Conservation (phyloP, 192 early-diverging fungal genomes). For the Chytriomyces confervae region DNA sequence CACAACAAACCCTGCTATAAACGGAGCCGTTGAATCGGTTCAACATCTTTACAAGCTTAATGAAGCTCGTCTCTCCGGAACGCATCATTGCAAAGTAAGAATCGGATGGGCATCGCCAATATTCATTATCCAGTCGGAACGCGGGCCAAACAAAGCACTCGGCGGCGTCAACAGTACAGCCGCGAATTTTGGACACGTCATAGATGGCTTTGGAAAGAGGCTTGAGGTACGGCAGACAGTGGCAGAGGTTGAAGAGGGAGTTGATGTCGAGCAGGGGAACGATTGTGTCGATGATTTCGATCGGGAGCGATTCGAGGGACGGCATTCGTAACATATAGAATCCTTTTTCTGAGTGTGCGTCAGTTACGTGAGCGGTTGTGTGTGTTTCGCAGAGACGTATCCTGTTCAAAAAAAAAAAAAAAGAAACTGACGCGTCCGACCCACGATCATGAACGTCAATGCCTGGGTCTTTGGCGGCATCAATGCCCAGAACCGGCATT, state of each 20-base stretch:
- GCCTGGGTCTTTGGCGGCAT: no score
- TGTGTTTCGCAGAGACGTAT: no score
- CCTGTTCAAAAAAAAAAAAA: no score
- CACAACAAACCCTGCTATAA: no score
- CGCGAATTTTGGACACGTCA: not conserved
- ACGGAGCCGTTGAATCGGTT: slow-evolving; percentile 6
- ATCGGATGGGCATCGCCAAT: not conserved
- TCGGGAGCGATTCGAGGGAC: not conserved
- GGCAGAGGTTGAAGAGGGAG: slow-evolving; percentile 5
- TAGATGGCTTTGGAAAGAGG: not conserved
- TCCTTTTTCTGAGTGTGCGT: no score
- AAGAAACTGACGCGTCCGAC: no score
- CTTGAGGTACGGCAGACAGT: not conserved
- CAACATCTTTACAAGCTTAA: not conserved
- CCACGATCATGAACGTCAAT: no score
- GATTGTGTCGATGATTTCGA: not conserved
- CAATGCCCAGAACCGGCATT: no score
- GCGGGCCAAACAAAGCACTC: not conserved
- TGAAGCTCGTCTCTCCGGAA: not conserved
- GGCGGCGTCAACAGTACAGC: not conserved
- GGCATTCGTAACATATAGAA: slow-evolving; percentile 10
- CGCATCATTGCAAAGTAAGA: not conserved
- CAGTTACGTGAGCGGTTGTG: no score
- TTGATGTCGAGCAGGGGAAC: not conserved
- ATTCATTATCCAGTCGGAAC: not conserved